Conservation (phyloP, 345 rosid genomes). For the Populus davidiana region DNA sequence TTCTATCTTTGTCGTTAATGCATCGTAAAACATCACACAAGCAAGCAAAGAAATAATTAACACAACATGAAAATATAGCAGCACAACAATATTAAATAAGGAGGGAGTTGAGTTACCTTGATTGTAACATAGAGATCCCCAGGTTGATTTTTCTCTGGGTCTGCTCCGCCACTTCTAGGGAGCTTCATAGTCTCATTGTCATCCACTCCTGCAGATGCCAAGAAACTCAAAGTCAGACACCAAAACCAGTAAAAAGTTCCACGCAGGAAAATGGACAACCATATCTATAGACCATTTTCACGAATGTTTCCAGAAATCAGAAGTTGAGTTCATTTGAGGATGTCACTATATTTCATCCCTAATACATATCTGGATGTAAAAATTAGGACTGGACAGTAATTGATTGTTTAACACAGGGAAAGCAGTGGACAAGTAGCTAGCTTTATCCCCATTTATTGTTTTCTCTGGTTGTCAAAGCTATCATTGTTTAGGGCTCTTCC, state of each 20-base stretch:
- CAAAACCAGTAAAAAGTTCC: not conserved
- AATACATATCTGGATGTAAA: not conserved
- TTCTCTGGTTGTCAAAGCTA: not conserved
- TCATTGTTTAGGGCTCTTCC: not conserved
- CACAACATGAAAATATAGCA: not conserved
- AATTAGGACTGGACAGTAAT: not conserved
- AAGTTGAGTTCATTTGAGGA: not conserved
- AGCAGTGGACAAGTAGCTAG: not conserved
- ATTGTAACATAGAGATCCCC: constrained; percentile 85
- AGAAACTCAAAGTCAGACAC: not conserved
- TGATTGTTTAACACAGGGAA: not conserved
- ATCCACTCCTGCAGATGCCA: constrained; percentile 66
- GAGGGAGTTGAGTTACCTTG: constrained; percentile 46
- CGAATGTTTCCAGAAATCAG: not conserved
- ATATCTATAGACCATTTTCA: not conserved
- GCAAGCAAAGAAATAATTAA: not conserved
- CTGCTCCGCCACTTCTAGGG: constrained; percentile 82
- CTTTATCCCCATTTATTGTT: not conserved
- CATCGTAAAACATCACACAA: not conserved
- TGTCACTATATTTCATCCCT: too few species aligned
- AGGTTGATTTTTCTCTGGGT: constrained; percentile 91
- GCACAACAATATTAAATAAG: not conserved
- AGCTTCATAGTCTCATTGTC: constrained; percentile 70
- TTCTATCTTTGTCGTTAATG: not conserved
- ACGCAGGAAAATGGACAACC: not conserved